Evolutionary conservation across 192 early-diverging fungal genomes (phyloP).

Genomic region (Coemansia sp.): DNA sequence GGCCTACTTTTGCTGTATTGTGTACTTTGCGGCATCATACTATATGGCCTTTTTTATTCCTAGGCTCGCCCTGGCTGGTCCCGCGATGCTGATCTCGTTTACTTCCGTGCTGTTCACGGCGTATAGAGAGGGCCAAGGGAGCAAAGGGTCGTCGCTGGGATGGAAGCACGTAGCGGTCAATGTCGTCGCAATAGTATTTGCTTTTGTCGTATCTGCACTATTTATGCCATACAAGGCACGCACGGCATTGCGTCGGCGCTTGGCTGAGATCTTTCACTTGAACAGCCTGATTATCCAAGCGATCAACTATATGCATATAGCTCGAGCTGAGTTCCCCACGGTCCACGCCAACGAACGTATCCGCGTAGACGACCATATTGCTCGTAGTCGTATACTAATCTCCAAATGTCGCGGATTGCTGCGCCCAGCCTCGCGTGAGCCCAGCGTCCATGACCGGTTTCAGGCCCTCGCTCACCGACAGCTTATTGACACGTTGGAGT

Average conservation of each 20-base stretch:
- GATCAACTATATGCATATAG: slow-evolving; percentile 46
- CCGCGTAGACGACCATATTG: slow-evolving; percentile 13
- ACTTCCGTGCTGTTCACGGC: slow-evolving; percentile 35
- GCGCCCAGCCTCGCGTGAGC: slow-evolving; percentile 26
- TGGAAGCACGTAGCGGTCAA: slow-evolving; percentile 45
- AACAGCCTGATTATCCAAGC: slow-evolving; percentile 31
- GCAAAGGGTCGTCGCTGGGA: slow-evolving; percentile 18
- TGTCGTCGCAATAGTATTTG: slow-evolving; percentile 32
- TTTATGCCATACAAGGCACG: slow-evolving; percentile 49
- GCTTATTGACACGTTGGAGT: slow-evolving; percentile 37
- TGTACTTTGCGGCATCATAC: slow-evolving; percentile 35
- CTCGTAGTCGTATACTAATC: slow-evolving; percentile 26
- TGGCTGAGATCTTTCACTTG: slow-evolving; percentile 33
- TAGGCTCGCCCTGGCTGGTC: slow-evolving; percentile 16
- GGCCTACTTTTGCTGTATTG: slow-evolving; percentile 25
- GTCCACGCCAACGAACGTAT: slow-evolving; percentile 22
- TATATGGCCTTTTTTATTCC: slow-evolving; percentile 29
- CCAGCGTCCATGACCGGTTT: slow-evolving; percentile 43
- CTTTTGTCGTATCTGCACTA: slow-evolving; percentile 28
- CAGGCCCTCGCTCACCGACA: slow-evolving; percentile 20
- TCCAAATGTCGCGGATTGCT: slow-evolving; percentile 30
- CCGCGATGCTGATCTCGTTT: slow-evolving; percentile 40
- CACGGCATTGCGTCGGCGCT: slow-evolving; percentile 23
- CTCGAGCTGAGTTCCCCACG: slow-evolving; percentile 28
- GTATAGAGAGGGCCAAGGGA: not conserved